These are phyloP conservation scores for Dovyalis caffra DNA, from an alignment of 345 rosid species.

Conservation along the genomic window DNA sequence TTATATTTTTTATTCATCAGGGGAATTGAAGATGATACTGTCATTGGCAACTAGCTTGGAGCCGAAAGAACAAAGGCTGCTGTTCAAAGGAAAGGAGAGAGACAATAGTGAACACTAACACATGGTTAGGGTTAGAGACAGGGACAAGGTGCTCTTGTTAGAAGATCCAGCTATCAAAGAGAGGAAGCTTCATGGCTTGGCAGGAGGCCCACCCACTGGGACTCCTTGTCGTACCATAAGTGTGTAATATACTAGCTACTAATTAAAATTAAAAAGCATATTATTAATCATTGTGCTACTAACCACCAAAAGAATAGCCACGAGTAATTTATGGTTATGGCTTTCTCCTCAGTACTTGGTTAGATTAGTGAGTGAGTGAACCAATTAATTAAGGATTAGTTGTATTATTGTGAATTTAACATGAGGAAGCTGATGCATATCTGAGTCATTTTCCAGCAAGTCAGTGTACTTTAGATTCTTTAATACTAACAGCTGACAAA, in stretches of 20 bases:
- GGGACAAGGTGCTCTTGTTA: conserved; percentile 72
- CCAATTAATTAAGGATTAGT: not conserved
- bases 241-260: conserved; percentile 43
- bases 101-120: conserved; percentile 71
- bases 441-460: conserved; percentile 22
- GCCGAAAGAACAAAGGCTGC: conserved; percentile 74
- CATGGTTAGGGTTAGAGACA: conserved; percentile 93
- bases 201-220: conserved; percentile 27
- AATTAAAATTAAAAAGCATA: not conserved
- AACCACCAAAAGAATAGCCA: conserved; percentile 4
- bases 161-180: conserved; percentile 86
- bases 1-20: conserved; percentile 32
- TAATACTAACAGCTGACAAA: too few species aligned
- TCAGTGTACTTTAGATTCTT: too few species aligned
- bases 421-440: conserved; percentile 32
- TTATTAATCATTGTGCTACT: not conserved
- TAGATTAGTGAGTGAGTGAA: not conserved
- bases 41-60: conserved; percentile 66
- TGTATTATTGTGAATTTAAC: conserved; percentile 9
- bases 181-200: conserved; percentile 54
- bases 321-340: not conserved
- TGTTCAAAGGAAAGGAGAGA: conserved; percentile 90
- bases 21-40: conserved; percentile 79
- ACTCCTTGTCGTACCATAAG: conserved; percentile 50
- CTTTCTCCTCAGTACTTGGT: not conserved